A percentile compares a stretch with the other conserved stretches of the same genome.
These are phyloP conservation scores for Macrolepiota dolichaula DNA, from an alignment of 768 basidiomycete species.

Conservation along the genomic window DNA sequence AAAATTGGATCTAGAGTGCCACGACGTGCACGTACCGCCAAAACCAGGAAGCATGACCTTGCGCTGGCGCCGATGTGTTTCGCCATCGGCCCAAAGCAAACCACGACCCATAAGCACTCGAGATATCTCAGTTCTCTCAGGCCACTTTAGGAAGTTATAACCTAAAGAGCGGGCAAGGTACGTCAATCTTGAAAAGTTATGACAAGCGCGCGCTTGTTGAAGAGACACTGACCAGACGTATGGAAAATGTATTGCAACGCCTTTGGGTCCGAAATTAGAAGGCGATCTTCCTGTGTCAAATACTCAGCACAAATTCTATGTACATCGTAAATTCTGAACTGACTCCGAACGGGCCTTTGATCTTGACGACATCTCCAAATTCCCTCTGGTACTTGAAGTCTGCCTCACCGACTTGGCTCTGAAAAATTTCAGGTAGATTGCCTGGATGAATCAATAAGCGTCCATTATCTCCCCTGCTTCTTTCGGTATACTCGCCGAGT, in stretches of 20 bases:
- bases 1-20: neutral
- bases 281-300: slow-evolving; percentile 42
- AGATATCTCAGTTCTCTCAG: slow-evolving; percentile 45
- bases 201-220: neutral
- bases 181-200: neutral
- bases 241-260: slow-evolving; percentile 57
- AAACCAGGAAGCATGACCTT: slow-evolving; percentile 56
- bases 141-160: slow-evolving; percentile 53
- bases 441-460: slow-evolving; percentile 27
- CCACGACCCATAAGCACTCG: slow-evolving; percentile 50
- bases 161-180: slow-evolving; percentile 24
- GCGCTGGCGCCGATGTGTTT: slow-evolving; percentile 52
- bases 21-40: slow-evolving; percentile 30
- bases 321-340: slow-evolving; percentile 13
- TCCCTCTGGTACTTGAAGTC: slow-evolving; percentile 51
- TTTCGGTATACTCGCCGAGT: slow-evolving; percentile 31
- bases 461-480: neutral
- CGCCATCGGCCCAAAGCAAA: slow-evolving; percentile 54
- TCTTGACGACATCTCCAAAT: slow-evolving; percentile 48
- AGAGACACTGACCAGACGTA: slow-evolving; percentile 34
- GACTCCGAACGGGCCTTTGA: slow-evolving; percentile 51
- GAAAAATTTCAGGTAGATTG: slow-evolving; percentile 46
- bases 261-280: slow-evolving; percentile 54
- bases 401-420: slow-evolving; percentile 45
- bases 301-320: neutral